phyloP scores from a whole-genome alignment of 345 rosid genomes.

The Aquilaria yunnanensis region DNA sequence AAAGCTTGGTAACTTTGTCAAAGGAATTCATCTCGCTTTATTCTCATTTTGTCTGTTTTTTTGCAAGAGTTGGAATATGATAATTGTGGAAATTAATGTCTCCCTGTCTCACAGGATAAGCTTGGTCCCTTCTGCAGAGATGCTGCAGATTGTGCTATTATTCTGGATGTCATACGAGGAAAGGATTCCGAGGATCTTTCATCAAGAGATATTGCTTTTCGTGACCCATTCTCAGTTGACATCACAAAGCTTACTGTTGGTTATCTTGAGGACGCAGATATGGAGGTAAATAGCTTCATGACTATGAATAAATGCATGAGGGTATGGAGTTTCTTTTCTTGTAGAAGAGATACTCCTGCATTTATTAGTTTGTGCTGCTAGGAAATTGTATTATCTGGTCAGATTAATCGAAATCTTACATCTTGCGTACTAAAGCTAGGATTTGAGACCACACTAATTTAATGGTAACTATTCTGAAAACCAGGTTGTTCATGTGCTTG shows the following conservation, averaged over 20 bases:
- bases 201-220: constrained; percentile 58
- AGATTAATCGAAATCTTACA: too few relatives aligned
- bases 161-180: constrained; percentile 65
- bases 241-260: constrained; percentile 76
- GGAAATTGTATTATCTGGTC: too few relatives aligned
- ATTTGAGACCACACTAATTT: neutral
- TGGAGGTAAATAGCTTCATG: constrained; percentile 45
- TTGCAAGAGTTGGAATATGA: neutral
- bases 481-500: constrained; percentile 70
- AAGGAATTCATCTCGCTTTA: neutral
- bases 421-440: too few relatives aligned
- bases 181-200: constrained; percentile 78
- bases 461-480: constrained; percentile 5
- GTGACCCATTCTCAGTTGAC: constrained; percentile 70
- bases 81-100: neutral
- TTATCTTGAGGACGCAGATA: constrained; percentile 79
- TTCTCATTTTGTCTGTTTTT: neutral
- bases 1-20: constrained; percentile 50
- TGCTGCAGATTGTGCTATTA: constrained; percentile 56
- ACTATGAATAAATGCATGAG: too few relatives aligned
- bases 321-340: too few relatives aligned
- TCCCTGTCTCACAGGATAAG: constrained; percentile 53
- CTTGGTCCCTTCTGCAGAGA: constrained; percentile 75
- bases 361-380: too few relatives aligned
- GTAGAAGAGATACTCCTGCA: too few relatives aligned